Evolutionary conservation across 768 basidiomycete genomes (phyloP).

Genomic region (Russula sp.): DNA sequence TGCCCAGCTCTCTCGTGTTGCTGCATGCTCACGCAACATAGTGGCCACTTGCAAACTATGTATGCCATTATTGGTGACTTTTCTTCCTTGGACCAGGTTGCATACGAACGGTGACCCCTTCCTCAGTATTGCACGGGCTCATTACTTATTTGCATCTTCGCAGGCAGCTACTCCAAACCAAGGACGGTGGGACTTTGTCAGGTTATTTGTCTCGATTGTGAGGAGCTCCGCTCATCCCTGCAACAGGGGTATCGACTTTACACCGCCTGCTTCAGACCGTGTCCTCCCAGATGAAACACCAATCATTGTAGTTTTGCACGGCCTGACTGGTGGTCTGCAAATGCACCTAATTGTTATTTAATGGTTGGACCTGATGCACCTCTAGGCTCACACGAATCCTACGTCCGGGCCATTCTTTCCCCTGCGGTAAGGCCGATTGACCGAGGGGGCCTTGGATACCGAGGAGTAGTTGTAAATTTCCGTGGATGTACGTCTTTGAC

Average conservation of each 20-base stretch:
- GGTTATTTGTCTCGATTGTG: slow-evolving; percentile 21
- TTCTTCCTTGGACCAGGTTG: slow-evolving; percentile 45
- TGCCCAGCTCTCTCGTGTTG: neutral
- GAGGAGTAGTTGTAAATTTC: slow-evolving; percentile 88
- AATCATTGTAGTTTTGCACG: slow-evolving; percentile 49
- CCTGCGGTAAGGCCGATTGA: slow-evolving; percentile 62
- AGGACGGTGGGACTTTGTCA: slow-evolving; percentile 62
- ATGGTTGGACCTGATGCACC: slow-evolving; percentile 4
- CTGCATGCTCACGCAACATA: slow-evolving; percentile 22
- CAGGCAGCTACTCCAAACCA: slow-evolving; percentile 42
- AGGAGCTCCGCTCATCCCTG: slow-evolving; percentile 1
- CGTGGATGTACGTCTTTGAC: slow-evolving; percentile 62
- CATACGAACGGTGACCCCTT: slow-evolving; percentile 43
- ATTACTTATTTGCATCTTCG: slow-evolving; percentile 7
- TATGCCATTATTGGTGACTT: slow-evolving; percentile 57
- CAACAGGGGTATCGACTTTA: slow-evolving; percentile 58
- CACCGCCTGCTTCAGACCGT: slow-evolving; percentile 32
- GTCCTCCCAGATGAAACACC: slow-evolving; percentile 35
- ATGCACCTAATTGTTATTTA: neutral
- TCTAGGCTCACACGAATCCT: slow-evolving; percentile 81
- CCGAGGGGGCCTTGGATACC: slow-evolving; percentile 84
- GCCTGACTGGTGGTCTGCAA: slow-evolving; percentile 38
- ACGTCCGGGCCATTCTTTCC: slow-evolving; percentile 75
- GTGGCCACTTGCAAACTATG: slow-evolving; percentile 58
- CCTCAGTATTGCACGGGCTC: neutral